phyloP scores from a whole-genome alignment of 1,284 basidiomycete genomes.

The Ceratobasidium sp. region DNA sequence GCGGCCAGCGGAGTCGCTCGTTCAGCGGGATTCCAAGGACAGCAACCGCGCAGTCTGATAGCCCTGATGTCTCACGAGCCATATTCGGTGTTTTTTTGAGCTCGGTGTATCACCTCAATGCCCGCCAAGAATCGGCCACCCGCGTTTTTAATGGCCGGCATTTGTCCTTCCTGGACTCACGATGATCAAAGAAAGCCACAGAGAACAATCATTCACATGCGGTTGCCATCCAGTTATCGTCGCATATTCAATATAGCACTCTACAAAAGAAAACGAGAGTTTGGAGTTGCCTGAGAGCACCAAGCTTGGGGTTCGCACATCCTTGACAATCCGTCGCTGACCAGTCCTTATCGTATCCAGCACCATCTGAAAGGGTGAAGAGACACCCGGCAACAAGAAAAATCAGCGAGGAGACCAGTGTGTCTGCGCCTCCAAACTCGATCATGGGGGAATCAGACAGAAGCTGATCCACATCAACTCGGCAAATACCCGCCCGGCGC shows the following conservation, averaged over 20 bases:
- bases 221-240: not conserved
- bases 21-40: too few species aligned
- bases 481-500: not conserved
- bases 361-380: not conserved
- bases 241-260: not conserved
- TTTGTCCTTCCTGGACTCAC: not conserved
- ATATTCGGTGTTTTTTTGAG: not conserved
- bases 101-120: too few species aligned
- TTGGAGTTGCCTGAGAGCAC: not conserved
- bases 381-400: too few species aligned
- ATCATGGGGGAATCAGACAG: not conserved
- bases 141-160: not conserved
- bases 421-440: not conserved
- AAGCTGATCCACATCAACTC: constrained; percentile 1
- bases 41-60: too few species aligned
- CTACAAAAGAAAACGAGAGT: not conserved
- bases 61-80: too few species aligned
- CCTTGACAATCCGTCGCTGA: not conserved
- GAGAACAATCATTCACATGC: not conserved
- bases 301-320: not conserved
- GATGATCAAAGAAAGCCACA: not conserved
- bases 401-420: too few species aligned
- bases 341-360: not conserved
- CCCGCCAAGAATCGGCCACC: not conserved
- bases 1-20: constrained; percentile 11